Conservation (phyloP, 176 grass and related monocot genomes). For the Oryza meridionalis region DNA sequence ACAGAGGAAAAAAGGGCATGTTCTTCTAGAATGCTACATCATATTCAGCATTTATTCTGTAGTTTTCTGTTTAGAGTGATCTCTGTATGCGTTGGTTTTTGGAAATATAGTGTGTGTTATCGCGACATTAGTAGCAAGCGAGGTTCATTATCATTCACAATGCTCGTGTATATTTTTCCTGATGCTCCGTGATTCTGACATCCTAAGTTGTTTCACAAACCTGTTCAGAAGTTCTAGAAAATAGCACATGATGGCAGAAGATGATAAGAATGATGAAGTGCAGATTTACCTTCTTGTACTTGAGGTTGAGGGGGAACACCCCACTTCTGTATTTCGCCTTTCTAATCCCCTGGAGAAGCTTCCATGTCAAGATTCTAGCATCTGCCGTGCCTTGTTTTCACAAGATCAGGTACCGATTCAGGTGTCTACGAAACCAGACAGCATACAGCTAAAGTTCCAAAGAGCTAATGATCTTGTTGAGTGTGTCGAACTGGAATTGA, state of each 20-base stretch:
- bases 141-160: constrained; percentile 3
- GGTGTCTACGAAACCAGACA: neutral
- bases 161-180: neutral
- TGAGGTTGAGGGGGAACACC: neutral
- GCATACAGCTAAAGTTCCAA: neutral
- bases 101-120: neutral
- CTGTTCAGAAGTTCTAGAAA: neutral
- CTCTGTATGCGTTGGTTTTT: neutral
- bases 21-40: neutral
- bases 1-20: neutral
- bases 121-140: neutral
- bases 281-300: neutral
- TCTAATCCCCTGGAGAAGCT: neutral
- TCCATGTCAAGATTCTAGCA: neutral
- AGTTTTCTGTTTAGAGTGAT: neutral
- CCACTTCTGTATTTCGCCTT: neutral
- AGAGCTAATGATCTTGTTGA: neutral
- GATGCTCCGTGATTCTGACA: neutral
- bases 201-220: neutral
- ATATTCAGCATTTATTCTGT: neutral
- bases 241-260: neutral
- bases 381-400: neutral
- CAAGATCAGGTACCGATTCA: neutral
- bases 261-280: neutral
- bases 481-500: neutral